Base-by-base conservation (phyloP, 2,329 filamentous ascomycete genomes). In the Fusarium sp. region DNA sequence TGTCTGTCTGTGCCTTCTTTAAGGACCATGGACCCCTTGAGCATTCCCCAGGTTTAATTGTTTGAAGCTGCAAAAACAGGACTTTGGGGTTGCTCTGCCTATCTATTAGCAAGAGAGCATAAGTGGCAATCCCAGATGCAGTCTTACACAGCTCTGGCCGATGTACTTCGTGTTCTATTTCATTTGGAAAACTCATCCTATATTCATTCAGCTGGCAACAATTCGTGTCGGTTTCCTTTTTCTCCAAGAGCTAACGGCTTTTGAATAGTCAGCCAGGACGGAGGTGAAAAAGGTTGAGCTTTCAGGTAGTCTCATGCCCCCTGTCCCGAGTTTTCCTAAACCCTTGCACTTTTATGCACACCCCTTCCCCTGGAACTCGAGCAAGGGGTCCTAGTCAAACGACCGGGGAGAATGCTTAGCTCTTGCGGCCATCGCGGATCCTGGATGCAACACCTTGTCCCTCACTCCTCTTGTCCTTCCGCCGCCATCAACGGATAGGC, bases 401-500 rank as follows among this genome's bases (percentile, higher is more conserved):
- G 57, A 67, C 54, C 51, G 48, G 66, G 66, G 56, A 63, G 61
- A 54, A 52, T 52, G 41, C 53, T 58, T 65, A 64, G 66, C 42
- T 39, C 40, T 55, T 40, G 52, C 65, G 67, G 63, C 60, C 66
- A 63, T 70, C 65, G 46, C 63, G 70, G 66, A 72, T 67, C 70
- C 70, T 48, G 45, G 20, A 41, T 29, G 50, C 56, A 48, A 53
- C 45, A 21, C 59, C 58, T 62, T 48, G 52, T 40, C 55, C 40
- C 61, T 69, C 64, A 27, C 58, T 66, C 60, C 14, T 58, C 52
- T 61, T 60, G 63, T 70, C 63, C 61, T 74, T 74, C 74, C 72
- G 73, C 69, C 69, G 72, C 74, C 74, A 76, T 76, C 56, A 54
- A 73, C 74, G 74, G 74, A 75, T 75, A 76, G 68, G 72, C 67